Evolutionary conservation across 257 asterid genomes (phyloP).

Genomic region (Ilex asprella): DNA sequence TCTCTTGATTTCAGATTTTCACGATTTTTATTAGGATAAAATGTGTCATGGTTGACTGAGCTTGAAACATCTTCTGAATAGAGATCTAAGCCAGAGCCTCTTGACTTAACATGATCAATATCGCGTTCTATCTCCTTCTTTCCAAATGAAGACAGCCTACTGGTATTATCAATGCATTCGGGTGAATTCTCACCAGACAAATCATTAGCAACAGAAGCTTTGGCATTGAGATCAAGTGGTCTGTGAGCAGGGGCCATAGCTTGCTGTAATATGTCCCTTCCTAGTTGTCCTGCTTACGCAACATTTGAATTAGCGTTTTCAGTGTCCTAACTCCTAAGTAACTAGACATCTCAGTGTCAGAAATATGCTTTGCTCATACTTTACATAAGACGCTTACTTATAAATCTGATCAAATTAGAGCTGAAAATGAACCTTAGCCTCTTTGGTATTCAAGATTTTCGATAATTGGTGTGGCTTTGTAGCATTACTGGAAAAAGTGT

Average conservation of each 20-base stretch:
- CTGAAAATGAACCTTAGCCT: not conserved
- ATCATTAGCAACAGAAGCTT: constrained; percentile 23
- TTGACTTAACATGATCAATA: constrained; percentile 18
- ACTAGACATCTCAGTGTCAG: not conserved
- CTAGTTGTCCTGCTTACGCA: constrained; percentile 40
- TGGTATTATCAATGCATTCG: constrained; percentile 21
- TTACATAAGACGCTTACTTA: too few species aligned
- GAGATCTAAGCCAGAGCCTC: constrained; percentile 51
- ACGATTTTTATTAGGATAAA: constrained; percentile 27
- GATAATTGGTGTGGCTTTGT: not conserved
- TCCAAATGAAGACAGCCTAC: constrained; percentile 10
- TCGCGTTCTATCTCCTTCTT: constrained; percentile 22
- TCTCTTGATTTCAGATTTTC: constrained; percentile 38
- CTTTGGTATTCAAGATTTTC: not conserved
- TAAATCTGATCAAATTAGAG: not conserved
- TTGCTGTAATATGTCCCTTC: constrained; percentile 8
- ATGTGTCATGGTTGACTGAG: constrained; percentile 36
- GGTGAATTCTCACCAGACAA: constrained; percentile 17
- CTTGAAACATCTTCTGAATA: constrained; percentile 56
- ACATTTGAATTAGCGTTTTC: constrained; percentile 11
- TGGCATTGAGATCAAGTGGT: constrained; percentile 52
- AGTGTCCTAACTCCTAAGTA: not conserved
- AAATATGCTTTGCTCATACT: too few species aligned
- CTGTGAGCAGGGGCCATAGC: constrained; percentile 21
- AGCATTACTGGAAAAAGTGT: not conserved